Conservation (phyloP, 106 monocot genomes). For the Platanthera guangdongensis region DNA sequence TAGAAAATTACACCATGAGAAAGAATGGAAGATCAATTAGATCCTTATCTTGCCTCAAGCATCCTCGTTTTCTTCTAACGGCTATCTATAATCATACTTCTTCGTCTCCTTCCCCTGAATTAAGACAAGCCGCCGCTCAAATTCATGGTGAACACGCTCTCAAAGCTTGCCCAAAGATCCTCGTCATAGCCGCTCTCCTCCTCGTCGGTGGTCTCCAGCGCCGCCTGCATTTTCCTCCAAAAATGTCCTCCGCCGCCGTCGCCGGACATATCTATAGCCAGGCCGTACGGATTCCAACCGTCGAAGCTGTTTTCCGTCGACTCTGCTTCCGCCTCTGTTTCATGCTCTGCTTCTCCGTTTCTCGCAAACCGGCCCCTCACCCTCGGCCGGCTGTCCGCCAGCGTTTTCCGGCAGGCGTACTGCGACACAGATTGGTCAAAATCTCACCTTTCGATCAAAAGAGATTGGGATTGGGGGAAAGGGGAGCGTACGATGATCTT, state of each 20-base stretch:
- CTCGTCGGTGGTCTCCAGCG: constrained; percentile 5
- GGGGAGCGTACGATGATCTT: constrained; percentile 61
- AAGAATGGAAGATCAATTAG: constrained; percentile 1
- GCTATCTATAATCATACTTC: too few species aligned
- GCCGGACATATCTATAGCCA: not conserved
- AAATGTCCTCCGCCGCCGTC: not conserved
- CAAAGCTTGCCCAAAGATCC: constrained; percentile 14
- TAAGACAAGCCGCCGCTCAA: not conserved
- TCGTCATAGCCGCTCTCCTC: constrained; percentile 12
- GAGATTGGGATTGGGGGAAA: not conserved
- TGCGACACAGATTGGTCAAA: not conserved
- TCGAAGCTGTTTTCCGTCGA: constrained; percentile 7
- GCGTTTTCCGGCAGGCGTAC: constrained; percentile 64
- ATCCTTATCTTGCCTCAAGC: not conserved
- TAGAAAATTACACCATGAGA: not conserved
- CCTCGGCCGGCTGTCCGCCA: constrained; percentile 52
- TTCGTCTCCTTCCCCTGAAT: not conserved
- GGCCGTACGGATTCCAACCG: not conserved
- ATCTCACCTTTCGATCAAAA: not conserved
- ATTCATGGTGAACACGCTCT: constrained; percentile 13
- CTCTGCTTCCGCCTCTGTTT: constrained; percentile 12
- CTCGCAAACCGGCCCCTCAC: constrained; percentile 49
- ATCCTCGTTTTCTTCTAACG: not conserved
- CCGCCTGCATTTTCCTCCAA: constrained; percentile 19
- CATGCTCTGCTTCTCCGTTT: constrained; percentile 28